phyloP scores from a whole-genome alignment of 148 eudicot species.

The Euryodendron excelsum region DNA sequence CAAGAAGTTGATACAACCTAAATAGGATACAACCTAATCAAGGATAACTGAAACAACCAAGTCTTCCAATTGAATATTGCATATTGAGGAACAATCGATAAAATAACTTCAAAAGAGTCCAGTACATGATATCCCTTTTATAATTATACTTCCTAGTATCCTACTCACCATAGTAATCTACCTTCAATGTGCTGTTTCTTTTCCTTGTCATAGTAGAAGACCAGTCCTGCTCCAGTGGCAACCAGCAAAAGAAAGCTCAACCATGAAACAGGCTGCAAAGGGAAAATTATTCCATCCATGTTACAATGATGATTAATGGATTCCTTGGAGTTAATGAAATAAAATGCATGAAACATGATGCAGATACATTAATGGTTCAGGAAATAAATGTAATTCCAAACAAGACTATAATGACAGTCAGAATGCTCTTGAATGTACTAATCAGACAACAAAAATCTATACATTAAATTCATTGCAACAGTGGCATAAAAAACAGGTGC shows the following conservation, averaged over 20 bases:
- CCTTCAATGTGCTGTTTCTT: conserved; percentile 95
- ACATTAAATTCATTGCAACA: not conserved
- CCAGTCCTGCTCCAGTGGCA: conserved; percentile 74
- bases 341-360: not conserved
- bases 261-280: conserved; percentile 91
- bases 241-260: conserved; percentile 86
- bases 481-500: not conserved
- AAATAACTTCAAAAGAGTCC: not conserved
- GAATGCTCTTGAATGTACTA: not conserved
- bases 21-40: too few species aligned
- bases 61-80: not conserved
- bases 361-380: not conserved
- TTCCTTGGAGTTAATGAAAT: not conserved
- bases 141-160: not conserved
- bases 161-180: conserved; percentile 74
- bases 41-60: too few species aligned
- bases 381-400: not conserved
- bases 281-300: not conserved
- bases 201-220: conserved; percentile 78
- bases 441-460: not conserved
- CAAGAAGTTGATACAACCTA: not conserved
- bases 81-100: not conserved
- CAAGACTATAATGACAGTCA: not conserved
- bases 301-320: not conserved
- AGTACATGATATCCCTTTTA: not conserved